Evolutionary conservation across 495 filamentous ascomycete species (phyloP).

Genomic region (Talaromyces ruber): DNA sequence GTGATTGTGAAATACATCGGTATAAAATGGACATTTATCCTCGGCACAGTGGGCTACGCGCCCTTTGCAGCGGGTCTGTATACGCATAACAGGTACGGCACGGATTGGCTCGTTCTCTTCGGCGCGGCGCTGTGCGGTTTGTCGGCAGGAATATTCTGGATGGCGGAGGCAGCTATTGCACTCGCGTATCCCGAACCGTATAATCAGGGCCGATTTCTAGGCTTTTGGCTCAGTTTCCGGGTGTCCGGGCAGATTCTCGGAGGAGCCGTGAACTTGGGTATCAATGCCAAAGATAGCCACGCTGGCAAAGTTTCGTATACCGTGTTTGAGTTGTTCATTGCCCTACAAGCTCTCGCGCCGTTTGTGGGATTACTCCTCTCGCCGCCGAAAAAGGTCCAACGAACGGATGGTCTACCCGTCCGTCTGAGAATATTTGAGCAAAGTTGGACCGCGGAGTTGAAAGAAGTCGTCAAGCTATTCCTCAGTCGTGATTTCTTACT

Average conservation of each 20-base stretch:
- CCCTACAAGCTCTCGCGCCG: slow-evolving; percentile 48
- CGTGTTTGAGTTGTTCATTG: slow-evolving; percentile 54
- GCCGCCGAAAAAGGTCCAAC: slow-evolving; percentile 43
- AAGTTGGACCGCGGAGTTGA: slow-evolving; percentile 38
- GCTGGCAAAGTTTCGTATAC: slow-evolving; percentile 54
- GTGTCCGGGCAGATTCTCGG: slow-evolving; percentile 55
- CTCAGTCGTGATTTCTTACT: slow-evolving; percentile 43
- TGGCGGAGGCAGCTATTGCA: slow-evolving; percentile 56
- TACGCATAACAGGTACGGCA: slow-evolving; percentile 56
- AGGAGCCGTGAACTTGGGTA: slow-evolving; percentile 52
- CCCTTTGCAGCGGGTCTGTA: slow-evolving; percentile 59
- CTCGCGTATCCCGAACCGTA: slow-evolving; percentile 56
- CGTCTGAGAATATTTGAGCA: slow-evolving; percentile 37
- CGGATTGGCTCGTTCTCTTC: slow-evolving; percentile 53
- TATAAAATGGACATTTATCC: slow-evolving; percentile 54
- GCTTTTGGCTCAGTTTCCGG: slow-evolving; percentile 55
- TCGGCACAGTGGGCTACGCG: slow-evolving; percentile 59
- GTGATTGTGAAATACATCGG: slow-evolving; percentile 49
- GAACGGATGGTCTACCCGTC: slow-evolving; percentile 46
- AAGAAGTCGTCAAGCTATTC: slow-evolving; percentile 41
- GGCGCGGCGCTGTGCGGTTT: slow-evolving; percentile 58
- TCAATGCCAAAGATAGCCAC: slow-evolving; percentile 44
- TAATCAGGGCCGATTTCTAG: slow-evolving; percentile 51
- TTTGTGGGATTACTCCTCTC: slow-evolving; percentile 47
- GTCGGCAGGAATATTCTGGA: slow-evolving; percentile 60